Base-by-base conservation (phyloP, 169 alveolate genomes). In the Cryptosporidium baileyi region DNA sequence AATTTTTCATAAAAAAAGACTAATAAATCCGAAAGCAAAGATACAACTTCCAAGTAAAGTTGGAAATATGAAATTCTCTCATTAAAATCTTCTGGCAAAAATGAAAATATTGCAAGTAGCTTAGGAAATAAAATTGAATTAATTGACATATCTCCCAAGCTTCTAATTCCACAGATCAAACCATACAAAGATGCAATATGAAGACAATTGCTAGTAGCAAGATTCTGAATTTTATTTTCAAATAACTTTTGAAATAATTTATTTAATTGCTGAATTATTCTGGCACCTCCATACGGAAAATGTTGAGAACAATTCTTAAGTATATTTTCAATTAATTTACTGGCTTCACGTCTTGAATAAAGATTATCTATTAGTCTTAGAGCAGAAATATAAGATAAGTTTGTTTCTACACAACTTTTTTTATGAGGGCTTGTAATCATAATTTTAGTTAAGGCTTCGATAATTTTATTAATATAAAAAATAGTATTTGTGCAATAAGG, bases 131-230 rank as follows among this genome's bases (percentile, higher is more conserved):
- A 49, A 74, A 74, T 19, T 36, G 40, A 26, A 4, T 34, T 40
- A 17, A 74, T 43, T 51, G 65, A 38, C 19, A 54, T 13, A 17
- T 74, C 85, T 15, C 67, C 85, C 17, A 74, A 26, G 49, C 85
- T 57, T 54, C 67, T 74, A 17, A 74, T 74, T 74, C 85, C 85
- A 3, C 85, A 74, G 22, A 74, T 60, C 26, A 74, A 17, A 11
- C 85, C 85, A 24, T 54, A 74, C 40, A 74, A 36, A 24, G 85
- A 51, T 52, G 85, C 85, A 54, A 51, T 74, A 9, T 74, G 74
- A 38, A 74, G 57, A 22, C 44, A 54, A 74, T 54, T 74, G n/a
- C 65, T 34, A 22, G n/a, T 74, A 3, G 6, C 26, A 22, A 74
- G 11, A 57, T 57, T 32, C 30, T 17, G 32, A 26, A 74, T n/a